Percentiles rank a stretch among this genome's conserved stretches.
Conservation (phyloP, 495 filamentous ascomycete genomes). For the Oidiodendron maius region DNA sequence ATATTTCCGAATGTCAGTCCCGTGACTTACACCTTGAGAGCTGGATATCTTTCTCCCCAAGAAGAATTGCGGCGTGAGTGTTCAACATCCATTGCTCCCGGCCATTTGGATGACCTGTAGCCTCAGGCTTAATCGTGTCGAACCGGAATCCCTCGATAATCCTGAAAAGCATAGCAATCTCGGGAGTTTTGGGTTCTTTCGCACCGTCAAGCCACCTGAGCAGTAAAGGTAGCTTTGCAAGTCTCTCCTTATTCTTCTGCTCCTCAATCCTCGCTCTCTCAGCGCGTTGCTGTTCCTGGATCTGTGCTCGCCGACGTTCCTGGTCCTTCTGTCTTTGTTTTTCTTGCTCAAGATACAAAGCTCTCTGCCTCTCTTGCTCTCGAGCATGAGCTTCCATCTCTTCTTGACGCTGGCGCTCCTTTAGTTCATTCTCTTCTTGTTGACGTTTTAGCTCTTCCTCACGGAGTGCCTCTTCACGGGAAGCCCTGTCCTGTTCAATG, state of each 20-base stretch:
- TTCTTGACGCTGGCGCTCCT: constrained; percentile 27
- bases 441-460: constrained; percentile 33
- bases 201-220: constrained; percentile 45
- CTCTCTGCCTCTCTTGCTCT: constrained; percentile 32
- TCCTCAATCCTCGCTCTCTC: constrained; percentile 27
- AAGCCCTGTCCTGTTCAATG: constrained; percentile 24
- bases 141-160: constrained; percentile 45
- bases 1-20: background rate
- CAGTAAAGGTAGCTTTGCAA: constrained; percentile 44
- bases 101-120: constrained; percentile 37
- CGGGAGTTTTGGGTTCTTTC: constrained; percentile 39
- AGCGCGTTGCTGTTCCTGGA: constrained; percentile 35
- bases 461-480: constrained; percentile 43
- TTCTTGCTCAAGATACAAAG: constrained; percentile 31
- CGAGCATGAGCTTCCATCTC: constrained; percentile 33
- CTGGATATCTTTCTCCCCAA: constrained; percentile 70
- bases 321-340: constrained; percentile 40
- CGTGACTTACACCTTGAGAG: constrained; percentile 60
- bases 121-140: constrained; percentile 44
- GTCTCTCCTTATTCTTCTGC: constrained; percentile 38
- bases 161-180: constrained; percentile 43
- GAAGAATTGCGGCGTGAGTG: constrained; percentile 64
- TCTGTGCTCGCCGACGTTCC: constrained; percentile 46
- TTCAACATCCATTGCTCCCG: constrained; percentile 73
- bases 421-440: constrained; percentile 33